A percentile compares a stretch with the other conserved stretches of the same genome.
phyloP scores from a whole-genome alignment of 805 yeast species.

The Barnettozyma pratensis region DNA sequence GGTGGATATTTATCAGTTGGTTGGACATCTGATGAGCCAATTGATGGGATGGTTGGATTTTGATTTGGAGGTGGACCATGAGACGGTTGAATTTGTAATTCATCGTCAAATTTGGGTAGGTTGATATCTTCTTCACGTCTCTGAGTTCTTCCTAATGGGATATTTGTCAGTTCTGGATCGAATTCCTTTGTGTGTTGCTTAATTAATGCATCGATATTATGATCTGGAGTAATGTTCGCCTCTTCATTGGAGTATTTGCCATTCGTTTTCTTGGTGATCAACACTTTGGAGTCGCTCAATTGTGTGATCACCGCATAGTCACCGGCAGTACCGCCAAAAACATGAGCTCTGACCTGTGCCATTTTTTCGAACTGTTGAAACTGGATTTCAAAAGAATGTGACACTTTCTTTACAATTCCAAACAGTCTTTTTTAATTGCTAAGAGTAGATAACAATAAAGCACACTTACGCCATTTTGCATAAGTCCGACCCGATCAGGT shows the following conservation, averaged over 20 bases:
- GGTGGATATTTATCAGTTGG: constrained; percentile 44
- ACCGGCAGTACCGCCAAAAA: neutral
- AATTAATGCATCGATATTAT: neutral
- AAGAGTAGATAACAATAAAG: no score
- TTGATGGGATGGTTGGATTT: constrained; percentile 21
- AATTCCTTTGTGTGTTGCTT: neutral
- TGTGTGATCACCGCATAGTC: neutral
- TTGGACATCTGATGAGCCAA: constrained; percentile 48
- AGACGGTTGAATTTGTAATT: constrained; percentile 33
- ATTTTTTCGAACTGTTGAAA: neutral
- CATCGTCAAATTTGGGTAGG: constrained; percentile 48
- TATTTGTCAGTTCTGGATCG: neutral
- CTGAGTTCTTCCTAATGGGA: neutral
- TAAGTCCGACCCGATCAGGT: neutral
- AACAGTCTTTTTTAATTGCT: no score
- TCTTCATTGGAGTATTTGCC: neutral
- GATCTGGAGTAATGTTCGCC: neutral
- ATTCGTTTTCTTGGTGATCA: neutral
- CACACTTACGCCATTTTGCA: no score
- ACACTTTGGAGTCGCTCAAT: neutral
- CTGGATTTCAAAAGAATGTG: no score
- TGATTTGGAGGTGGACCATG: neutral
- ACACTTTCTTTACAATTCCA: no score
- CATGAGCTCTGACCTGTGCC: neutral
- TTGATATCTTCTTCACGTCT: neutral